Evolutionary conservation across 768 basidiomycete genomes (phyloP), one percentile per base, ranked within the genome.

Genomic region (Boletus pseudopeckii): DNA sequence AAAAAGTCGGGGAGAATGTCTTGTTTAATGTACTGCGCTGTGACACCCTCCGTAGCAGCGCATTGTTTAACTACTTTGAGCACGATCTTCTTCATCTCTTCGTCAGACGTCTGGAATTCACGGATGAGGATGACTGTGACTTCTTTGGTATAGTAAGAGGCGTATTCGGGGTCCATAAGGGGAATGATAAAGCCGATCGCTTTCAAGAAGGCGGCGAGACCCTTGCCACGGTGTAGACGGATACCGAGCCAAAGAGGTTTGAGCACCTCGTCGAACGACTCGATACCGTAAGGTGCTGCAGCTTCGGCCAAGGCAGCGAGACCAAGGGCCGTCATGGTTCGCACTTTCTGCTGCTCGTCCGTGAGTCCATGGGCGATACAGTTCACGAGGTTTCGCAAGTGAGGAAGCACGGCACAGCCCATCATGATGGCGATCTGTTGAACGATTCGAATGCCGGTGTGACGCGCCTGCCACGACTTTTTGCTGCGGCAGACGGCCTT

Each of bases 61-160:
- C 97, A 98, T 71, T 98, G 97, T 73, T 98, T 97, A 63, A 98
- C 95, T 52, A 99, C 97, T 72, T 98, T 98, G 47, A 99, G 75
- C 6, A 99, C 97, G 60, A 98, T 98, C 80, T 98, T 97, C 83
- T 98, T 96, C 97, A 99, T 99, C 78, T 99, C 97, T 71, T 99
- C 97, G 69, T 99, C 97, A 9, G 96, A 96, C 7, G 95, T 97
- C 71, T 96, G 94, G 78, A 98, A 98, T 74, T 98, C 96, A 66
- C 97, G 92, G 58, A 96, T 96, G 52, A 96, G 88, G 68, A 96
- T 95, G 59, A 94, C 88, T 11, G 91, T 95, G 51, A 96, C 93
- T 76, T 98, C 96, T 73, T 96, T 96, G 45, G 95, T 98, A 71
- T 99, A 99, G 75, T 98, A 98, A 15, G 92, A 95, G 14, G 96